Evolutionary conservation across 768 basidiomycete species (phyloP), one percentile per base, ranked within the genome.

Genomic region (Mycena epipterygia): DNA sequence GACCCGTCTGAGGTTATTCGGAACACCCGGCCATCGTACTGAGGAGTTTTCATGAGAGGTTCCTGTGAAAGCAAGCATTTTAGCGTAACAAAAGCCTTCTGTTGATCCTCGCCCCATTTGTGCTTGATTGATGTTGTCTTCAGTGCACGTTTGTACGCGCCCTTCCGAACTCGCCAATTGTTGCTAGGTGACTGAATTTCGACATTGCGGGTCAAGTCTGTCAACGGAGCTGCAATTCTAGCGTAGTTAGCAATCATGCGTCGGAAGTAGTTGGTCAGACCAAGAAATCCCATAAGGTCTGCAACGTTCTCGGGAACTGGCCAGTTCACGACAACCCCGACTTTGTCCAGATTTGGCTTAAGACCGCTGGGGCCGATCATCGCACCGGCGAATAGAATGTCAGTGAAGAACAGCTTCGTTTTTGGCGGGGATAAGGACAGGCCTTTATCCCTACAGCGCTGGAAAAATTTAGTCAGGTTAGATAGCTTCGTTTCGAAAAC

Each of bases 361-460:
- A 56, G 27, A 12, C 55, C 55, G 13, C 13, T 14, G 3, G 27
- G 27, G 33, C 25, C 27, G 12, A 56, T 7, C 55, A 25, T 17
- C 23, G 79, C 80, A 0, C 84, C 84, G 3, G 81, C 81, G 59
- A 85, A 85, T 0, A 81, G 70, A 0, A 78, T 78, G 29, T 83
- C 78, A 0, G 79, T 77, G 73, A 83, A 76, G 68, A 85, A 85
- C 0, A 85, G 73, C 29, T 75, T 39, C 1, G 76, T 74, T 53
- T 85, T 87, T 0, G 69, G 56, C 1, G 84, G 77, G 2, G 84
- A 81, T 0, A 86, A 58, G 0, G 82, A 86, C 14, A 86, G 70
- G 0, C 75, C 62, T 23, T 73, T 66, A 23, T 79, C 74, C 4
- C 82, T 42, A 17, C 81, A 75, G 8, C 81, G 62, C 5, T 64